phyloP scores from a whole-genome alignment of 2,329 filamentous ascomycete species.

The Fusarium sarcochroum region DNA sequence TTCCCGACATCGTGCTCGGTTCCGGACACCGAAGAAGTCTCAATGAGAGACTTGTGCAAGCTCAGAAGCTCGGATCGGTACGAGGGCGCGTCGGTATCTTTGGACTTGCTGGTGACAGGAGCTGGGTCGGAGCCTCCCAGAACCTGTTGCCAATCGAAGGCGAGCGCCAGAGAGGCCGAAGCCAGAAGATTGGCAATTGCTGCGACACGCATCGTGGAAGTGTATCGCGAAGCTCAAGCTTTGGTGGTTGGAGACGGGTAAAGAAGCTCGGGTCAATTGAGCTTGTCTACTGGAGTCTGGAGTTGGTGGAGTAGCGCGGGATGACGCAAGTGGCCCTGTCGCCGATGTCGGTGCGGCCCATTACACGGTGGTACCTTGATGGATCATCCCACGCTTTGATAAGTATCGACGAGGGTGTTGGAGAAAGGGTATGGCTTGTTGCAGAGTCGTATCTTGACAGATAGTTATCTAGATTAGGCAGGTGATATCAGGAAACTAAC shows the following conservation, averaged over 20 bases:
- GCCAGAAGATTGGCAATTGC: conserved; percentile 24
- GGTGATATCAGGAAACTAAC: not conserved
- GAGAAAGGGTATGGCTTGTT: not conserved
- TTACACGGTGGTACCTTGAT: conserved; percentile 29
- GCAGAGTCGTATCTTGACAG: not conserved
- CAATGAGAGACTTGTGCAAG: conserved; percentile 81
- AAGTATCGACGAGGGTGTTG: not conserved
- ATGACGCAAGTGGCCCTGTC: conserved; percentile 30
- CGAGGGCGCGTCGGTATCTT: conserved; percentile 48
- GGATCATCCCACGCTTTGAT: not conserved
- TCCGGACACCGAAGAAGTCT: conserved; percentile 79
- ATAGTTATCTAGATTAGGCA: not conserved
- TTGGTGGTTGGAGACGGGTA: conserved; percentile 17
- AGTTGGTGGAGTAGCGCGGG: conserved; percentile 28
- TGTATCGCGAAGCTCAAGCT: conserved; percentile 16
- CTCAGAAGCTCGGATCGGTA: conserved; percentile 71
- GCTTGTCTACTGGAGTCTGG: conserved; percentile 12
- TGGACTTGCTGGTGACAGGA: conserved; percentile 8
- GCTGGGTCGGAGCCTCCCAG: conserved; percentile 11
- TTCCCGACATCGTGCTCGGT: conserved; percentile 77
- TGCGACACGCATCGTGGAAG: conserved; percentile 32
- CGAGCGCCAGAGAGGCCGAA: conserved; percentile 27
- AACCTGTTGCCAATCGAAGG: conserved; percentile 30
- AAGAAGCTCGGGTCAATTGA: conserved; percentile 29
- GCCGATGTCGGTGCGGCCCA: conserved; percentile 36